Evolutionary conservation across 2,329 filamentous ascomycete species (phyloP), one percentile per base, ranked within the genome.

Genomic region (Phialophora tarda): DNA sequence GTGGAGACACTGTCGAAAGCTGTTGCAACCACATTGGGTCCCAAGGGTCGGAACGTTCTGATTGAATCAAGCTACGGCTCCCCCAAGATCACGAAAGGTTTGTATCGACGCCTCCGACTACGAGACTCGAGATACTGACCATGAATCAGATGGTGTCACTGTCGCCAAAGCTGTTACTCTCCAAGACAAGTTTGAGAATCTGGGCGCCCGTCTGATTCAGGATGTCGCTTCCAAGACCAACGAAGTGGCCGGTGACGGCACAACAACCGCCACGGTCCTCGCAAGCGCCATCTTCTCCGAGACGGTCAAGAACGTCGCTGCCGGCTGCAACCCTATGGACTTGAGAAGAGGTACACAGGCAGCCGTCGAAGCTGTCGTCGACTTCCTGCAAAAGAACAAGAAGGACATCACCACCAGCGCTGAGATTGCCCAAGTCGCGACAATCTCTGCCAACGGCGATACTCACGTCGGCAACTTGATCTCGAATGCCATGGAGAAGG

Each of bases 161-260:
- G 91, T 95, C 75, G 91, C 91, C 74, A 94, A 90, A 83, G 93
- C 94, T 71, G 91, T 99, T 77, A 88, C 87, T 71, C 88, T 99
- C 73, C 89, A 99, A 86, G 95, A 99, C 87, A 98, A 98, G 84
- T 99, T 97, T 82, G 95, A 99, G 85, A 99, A 99, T 86, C 91
- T 99, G 75, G 95, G 95, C 80, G 95, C 95, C 76, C 91, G 92
- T 78, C 89, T 99, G 73, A 88, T 99, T 74, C 93, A 98, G 84
- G 95, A 99, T 82, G 95, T 99, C 74, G 95, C 95, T 76, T 95
- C 92, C 78, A 99, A 99, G 89, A 99, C 95, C 78, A 99, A 99
- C 86, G 95, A 99, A 84, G 89, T 93, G 74, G 95, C 95, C 73
- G 95, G 95, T 90, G 95, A 99, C 81, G 95, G 95, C 82, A 99